Evolutionary conservation across 257 asterid genomes (phyloP), one percentile per base, ranked within the genome.

Genomic region (Forsythia viridissima): DNA sequence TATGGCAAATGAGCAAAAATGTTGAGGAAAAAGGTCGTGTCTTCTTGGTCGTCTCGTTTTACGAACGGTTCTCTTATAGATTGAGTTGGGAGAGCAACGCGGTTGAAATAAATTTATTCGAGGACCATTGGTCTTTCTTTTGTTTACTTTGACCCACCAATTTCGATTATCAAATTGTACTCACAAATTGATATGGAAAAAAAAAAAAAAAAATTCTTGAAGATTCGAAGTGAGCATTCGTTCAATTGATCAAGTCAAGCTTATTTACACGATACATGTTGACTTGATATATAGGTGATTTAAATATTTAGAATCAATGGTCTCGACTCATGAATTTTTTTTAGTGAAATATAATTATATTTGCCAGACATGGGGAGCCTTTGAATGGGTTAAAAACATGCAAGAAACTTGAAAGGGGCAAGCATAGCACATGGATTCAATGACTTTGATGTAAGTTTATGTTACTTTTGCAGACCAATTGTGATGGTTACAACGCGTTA

Each of bases 371-470:
- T 21, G 36, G 13, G 69, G 69, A 24, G 69, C 69, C 38, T 8
- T 20, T 24, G 38, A 63, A 63, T 2, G 69, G 69, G 37, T 24
- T 72, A 38, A 67, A 24, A 48, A n/a, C 12, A 78, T 40, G 42
- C 13, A 55, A 38, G 73, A n/a, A 57, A 40, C 6, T 59, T 20
- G 41, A 44, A 80, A 70, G 39, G n/a, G 78, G 44, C 3, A 63
- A 61, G 74, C 75, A 68, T 21, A 70, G 69, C 86, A 82, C 83
- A 79, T 82, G 86, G 73, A 70, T 10, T 70, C 70, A 51, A 74
- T 80, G 74, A 3, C 63, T 40, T 5, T 41, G 39, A 71, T 72
- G 67, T 9, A 40, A 78, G 4, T 72, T 34, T 42, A 44, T 37
- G 20, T 13, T 44, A 10, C 30, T 44, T 70, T 74, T 70, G 77